These are phyloP conservation scores for Cyberlindnera maritima DNA, from an alignment of 805 yeast genomes.

Conservation along the genomic window DNA sequence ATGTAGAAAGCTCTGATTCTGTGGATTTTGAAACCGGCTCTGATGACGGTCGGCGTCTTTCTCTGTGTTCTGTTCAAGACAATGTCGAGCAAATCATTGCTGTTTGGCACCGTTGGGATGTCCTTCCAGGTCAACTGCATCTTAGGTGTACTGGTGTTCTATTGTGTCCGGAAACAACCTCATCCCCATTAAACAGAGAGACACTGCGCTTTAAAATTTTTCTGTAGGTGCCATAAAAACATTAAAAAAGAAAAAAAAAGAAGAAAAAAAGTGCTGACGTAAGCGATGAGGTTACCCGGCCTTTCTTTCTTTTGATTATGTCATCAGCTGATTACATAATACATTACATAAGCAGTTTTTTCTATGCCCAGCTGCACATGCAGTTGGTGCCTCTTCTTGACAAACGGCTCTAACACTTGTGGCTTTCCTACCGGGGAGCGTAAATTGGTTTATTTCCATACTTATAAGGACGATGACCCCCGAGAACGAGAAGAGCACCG, in stretches of 20 bases:
- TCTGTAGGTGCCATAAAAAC: conserved; percentile 1
- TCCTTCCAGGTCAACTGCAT: conserved; percentile 99
- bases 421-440: too few relatives aligned
- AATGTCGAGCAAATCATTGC: conserved; percentile 93
- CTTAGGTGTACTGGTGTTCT: conserved; percentile 11
- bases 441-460: too few relatives aligned
- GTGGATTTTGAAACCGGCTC: conserved; percentile 94
- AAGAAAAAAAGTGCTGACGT: conserved; percentile 1
- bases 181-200: not conserved
- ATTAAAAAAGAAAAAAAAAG: conserved; percentile 6
- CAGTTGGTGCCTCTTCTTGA: not conserved
- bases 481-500: conserved; percentile 16
- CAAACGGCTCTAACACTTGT: not conserved
- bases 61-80: conserved; percentile 97
- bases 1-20: conserved; percentile 96
- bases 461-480: not conserved
- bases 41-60: conserved; percentile 97
- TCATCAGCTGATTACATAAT: not conserved
- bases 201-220: conserved; percentile 10
- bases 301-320: not conserved
- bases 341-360: too few relatives aligned
- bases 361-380: too few relatives aligned
- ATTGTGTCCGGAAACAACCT: not conserved
- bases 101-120: conserved; percentile 89
- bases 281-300: conserved; percentile 19